phyloP scores from a whole-genome alignment of 441 rosid genomes.

The Gossypium schwendimanii region DNA sequence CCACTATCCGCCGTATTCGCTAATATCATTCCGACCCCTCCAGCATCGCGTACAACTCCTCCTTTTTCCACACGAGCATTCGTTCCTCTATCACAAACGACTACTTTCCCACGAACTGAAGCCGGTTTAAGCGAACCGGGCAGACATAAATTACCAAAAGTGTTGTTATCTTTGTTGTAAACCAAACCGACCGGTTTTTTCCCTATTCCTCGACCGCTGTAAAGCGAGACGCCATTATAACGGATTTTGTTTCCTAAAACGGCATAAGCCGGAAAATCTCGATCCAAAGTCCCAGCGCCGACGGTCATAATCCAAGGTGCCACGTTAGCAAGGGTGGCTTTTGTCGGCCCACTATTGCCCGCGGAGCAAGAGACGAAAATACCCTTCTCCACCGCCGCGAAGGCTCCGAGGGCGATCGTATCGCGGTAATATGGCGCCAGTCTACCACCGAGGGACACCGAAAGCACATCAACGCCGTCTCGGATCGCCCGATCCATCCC shows the following conservation, averaged over 20 bases:
- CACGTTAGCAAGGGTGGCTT: slow-evolving; percentile 57
- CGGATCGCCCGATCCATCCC: slow-evolving; percentile 70
- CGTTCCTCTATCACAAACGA: slow-evolving; percentile 69
- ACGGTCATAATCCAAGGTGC: slow-evolving; percentile 96
- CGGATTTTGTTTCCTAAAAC: slow-evolving; percentile 40
- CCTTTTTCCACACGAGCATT: slow-evolving; percentile 86
- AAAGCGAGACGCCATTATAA: slow-evolving; percentile 60
- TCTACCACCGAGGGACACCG: slow-evolving; percentile 79
- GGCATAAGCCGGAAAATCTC: slow-evolving; percentile 76
- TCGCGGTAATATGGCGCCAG: slow-evolving; percentile 58
- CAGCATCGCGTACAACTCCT: slow-evolving; percentile 67
- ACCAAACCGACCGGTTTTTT: slow-evolving; percentile 41
- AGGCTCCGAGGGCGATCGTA: slow-evolving; percentile 63
- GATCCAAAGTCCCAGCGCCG: slow-evolving; percentile 80
- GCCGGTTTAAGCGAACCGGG: slow-evolving; percentile 60
- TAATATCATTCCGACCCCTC: slow-evolving; percentile 81
- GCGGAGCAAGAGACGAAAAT: slow-evolving; percentile 75
- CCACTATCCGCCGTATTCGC: slow-evolving; percentile 63
- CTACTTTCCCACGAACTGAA: slow-evolving; percentile 59
- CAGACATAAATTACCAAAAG: slow-evolving; percentile 52
- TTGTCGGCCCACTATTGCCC: slow-evolving; percentile 67
- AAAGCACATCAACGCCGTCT: slow-evolving; percentile 75
- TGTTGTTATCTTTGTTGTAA: slow-evolving; percentile 37
- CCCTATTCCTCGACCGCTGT: slow-evolving; percentile 71
- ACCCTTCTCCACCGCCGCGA: slow-evolving; percentile 71